Conservation (phyloP, 2,329 filamentous ascomycete genomes). For the Neonectria magnoliae region DNA sequence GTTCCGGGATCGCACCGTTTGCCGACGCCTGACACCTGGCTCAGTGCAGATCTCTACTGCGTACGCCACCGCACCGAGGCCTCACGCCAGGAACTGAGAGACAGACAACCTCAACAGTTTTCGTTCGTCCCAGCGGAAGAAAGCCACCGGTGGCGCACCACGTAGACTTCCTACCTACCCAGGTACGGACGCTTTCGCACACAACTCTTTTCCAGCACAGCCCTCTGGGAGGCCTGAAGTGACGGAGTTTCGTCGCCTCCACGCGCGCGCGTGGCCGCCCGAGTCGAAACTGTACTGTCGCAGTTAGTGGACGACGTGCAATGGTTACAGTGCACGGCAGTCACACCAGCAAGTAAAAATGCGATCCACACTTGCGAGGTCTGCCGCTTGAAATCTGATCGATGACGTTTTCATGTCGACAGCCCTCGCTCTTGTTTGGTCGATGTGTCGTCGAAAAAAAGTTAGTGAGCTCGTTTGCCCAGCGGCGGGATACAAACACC, state of each 20-base stretch:
- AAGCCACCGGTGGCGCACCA: not conserved
- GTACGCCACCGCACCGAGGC: not conserved
- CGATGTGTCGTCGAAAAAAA: conserved; percentile 26
- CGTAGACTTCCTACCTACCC: not conserved
- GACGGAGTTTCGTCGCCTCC: not conserved
- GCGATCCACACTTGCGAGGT: not conserved
- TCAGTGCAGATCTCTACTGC: not conserved
- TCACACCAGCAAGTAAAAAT: not conserved
- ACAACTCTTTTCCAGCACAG: conserved; percentile 2
- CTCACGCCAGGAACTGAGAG: not conserved
- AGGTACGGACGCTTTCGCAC: not conserved
- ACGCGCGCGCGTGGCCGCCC: not conserved
- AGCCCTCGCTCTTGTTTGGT: not conserved
- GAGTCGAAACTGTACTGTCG: not conserved
- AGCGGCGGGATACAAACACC: not conserved
- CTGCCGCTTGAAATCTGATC: not conserved
- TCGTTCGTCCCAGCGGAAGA: not conserved
- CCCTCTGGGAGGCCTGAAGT: not conserved
- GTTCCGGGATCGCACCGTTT: not conserved
- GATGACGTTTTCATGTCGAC: not conserved
- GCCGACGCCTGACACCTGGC: conserved; percentile 1
- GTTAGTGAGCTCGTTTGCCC: conserved; percentile 7
- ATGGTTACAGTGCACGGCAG: not conserved
- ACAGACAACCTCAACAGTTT: not conserved
- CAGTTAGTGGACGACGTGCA: not conserved